Evolutionary conservation across 345 rosid genomes (phyloP), one percentile per base, ranked within the genome.

Genomic region (Lepidium aucheri): DNA sequence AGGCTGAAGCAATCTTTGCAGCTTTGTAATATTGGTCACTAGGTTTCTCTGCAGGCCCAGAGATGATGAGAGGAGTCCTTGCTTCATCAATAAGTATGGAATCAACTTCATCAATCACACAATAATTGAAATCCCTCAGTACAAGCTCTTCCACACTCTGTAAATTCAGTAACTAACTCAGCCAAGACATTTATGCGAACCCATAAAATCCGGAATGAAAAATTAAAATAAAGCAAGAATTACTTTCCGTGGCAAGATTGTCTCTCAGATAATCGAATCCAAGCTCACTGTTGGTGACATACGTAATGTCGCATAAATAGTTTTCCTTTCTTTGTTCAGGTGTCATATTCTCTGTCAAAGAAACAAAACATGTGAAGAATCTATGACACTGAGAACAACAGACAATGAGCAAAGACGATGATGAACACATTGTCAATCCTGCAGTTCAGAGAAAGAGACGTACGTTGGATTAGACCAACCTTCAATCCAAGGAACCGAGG

Each of bases 191-290:
- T 39, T 12, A 47, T 53, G 10, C 12, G 46, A 10, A 35, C 36
- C 30, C 51, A 40, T 18, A 71, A 6, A 38, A 20, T 35, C 44
- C 38, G 11, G 18, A 75, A 63, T 50, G 52, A 68, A 69, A 69
- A 17, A 20, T 65, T 65, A 39, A 69, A 12, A 77, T 62, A 80
- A 76, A 63, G 80, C 63, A 85, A 87, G 82, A 82, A 82, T 82
- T 90, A 90, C 96, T 93, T 87, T 90, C 98, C 96, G 91, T 90
- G 91, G 98, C 98, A 84, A 93, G 97, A 83, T 93, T 93, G 75
- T 93, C 98, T 80, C 98, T 85, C 76, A 93, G 78, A 67, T 70
- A 90, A 76, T 93, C 98, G 69, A 93, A 93, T 63, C 97, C 98
- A 69, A 93, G 94, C 82, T 93, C 97, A 63, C 98, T 90, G 53